phyloP scores from a whole-genome alignment of 192 early-diverging fungal species.

The Helicostylum pulchrum region DNA sequence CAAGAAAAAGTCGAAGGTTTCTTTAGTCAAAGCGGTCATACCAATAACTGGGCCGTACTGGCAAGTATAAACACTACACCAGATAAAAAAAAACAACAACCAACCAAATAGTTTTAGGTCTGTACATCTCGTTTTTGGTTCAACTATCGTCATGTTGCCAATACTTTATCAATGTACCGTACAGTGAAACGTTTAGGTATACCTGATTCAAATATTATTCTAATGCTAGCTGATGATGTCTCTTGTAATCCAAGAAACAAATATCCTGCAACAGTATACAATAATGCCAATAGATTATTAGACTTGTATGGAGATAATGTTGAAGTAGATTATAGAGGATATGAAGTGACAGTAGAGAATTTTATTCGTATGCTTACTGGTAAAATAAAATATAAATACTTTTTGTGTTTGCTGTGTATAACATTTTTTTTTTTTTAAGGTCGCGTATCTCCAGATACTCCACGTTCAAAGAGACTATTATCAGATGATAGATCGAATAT shows the following conservation, averaged over 20 bases:
- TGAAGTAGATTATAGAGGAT: slow-evolving; percentile 98
- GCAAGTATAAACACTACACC: slow-evolving; percentile 43
- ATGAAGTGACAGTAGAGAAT: slow-evolving; percentile 98
- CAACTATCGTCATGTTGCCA: slow-evolving; percentile 98
- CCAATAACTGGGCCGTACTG: slow-evolving; percentile 99
- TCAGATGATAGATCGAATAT: slow-evolving; percentile 97
- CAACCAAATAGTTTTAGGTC: slow-evolving; percentile 47
- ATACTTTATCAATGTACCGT: slow-evolving; percentile 97
- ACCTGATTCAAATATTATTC: slow-evolving; percentile 96
- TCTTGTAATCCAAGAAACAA: slow-evolving; percentile 96
- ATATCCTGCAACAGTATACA: slow-evolving; percentile 89
- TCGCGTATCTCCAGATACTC: slow-evolving; percentile 80
- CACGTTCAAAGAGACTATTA: slow-evolving; percentile 89
- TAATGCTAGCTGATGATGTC: slow-evolving; percentile 99
- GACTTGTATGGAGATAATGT: slow-evolving; percentile 97
- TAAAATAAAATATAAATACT: slow-evolving; percentile 24
- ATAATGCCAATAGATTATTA: slow-evolving; percentile 74
- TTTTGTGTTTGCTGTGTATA: background rate
- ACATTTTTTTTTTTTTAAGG: slow-evolving; percentile 44
- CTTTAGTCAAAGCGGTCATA: slow-evolving; percentile 66
- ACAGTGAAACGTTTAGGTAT: slow-evolving; percentile 97
- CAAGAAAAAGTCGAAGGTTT: slow-evolving; percentile 48
- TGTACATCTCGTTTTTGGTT: slow-evolving; percentile 99
- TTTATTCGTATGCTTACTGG: slow-evolving; percentile 94
- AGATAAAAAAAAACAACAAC: background rate